Base-by-base conservation (phyloP, 805 yeast genomes). In the Debaryomyces castellii region DNA sequence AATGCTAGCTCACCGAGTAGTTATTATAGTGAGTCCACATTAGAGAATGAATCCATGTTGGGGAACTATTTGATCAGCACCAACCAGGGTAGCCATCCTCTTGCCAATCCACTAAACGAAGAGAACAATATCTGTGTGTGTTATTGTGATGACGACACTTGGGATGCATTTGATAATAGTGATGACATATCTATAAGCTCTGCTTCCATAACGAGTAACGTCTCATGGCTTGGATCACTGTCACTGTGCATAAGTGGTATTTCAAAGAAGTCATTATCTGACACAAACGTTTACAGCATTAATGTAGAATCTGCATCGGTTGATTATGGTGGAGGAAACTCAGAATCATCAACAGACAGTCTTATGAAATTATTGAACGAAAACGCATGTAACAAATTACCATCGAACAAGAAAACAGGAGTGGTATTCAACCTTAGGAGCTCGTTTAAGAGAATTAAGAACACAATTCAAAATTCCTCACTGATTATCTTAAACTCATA, bases 381-480 rank as follows among this genome's bases (percentile, higher is more conserved):
- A 2, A 22, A 37, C 11, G 28, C 28, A 25, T 25, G n/a, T 10
- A 25, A 9, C 9, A 23, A 23, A 6, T 23, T 10, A 7, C 28
- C 7, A 7, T 25, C 28, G 11, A 25, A 25, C 12, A 36, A 14
- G 37, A 43, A 16, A 38, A 23, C 40, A 44, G n/a, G 16, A 39
- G 4, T 43, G 24, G 46, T 46, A n/a, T 50, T 55, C 2, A 53
- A 53, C 35, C 35, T 53, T 38, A 43, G 53, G 5, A 44, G 43
- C n/a, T 53, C 57, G 10, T 37, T 53, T 6, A 50, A 47, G 22
- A 46, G 27, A 35, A 37, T 47, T 27, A 51, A 39, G 39, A 43
- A 33, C 22, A 40, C 46, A 11, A 30, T 46, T 2, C 34, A 33
- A 20, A 32, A 33, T 14, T 28, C 46, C 5, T 25, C 39, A 6